Conservation (phyloP, 1,284 basidiomycete species). For the Sanghuangporus weigelae region DNA sequence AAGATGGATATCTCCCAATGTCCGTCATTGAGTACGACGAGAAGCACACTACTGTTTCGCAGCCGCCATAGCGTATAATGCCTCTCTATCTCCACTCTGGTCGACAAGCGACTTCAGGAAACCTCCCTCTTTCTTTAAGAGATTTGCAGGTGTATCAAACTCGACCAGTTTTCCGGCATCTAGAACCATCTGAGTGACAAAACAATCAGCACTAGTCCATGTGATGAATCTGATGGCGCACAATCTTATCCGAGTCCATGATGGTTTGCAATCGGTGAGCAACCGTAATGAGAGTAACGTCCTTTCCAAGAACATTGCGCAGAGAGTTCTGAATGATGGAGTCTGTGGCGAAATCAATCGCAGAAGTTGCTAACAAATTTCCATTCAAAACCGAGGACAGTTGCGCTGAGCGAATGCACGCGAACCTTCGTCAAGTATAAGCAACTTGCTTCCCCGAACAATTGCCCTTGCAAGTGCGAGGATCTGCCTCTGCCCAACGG, state of each 20-base stretch:
- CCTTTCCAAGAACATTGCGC: slow-evolving; percentile 49
- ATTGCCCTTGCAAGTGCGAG: slow-evolving; percentile 32
- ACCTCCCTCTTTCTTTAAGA: slow-evolving; percentile 42
- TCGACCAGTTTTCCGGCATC: slow-evolving; percentile 36
- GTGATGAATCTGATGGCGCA: slow-evolving; percentile 18
- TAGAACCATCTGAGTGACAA: slow-evolving; percentile 28
- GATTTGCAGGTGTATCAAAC: slow-evolving; percentile 42
- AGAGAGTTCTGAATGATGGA: slow-evolving; percentile 26
- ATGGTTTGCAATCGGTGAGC: slow-evolving; percentile 69
- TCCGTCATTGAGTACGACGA: background rate
- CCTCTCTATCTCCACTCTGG: slow-evolving; percentile 33
- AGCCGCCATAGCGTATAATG: slow-evolving; percentile 30
- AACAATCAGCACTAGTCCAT: background rate
- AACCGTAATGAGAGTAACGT: slow-evolving; percentile 63
- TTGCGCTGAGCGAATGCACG: background rate
- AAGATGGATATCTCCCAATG: too few species aligned
- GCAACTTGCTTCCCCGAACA: slow-evolving; percentile 30
- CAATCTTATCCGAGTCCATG: slow-evolving; percentile 59
- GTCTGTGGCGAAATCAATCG: slow-evolving; percentile 52
- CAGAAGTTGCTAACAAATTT: background rate
- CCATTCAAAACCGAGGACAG: background rate
- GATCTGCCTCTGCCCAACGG: slow-evolving; percentile 53
- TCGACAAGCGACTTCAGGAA: slow-evolving; percentile 44
- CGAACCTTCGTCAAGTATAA: slow-evolving; percentile 32
- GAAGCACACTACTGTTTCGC: background rate